These are phyloP conservation scores for Toxoplasma gondii DNA, from an alignment of 169 alveolate genomes.

Conservation along the genomic window DNA sequence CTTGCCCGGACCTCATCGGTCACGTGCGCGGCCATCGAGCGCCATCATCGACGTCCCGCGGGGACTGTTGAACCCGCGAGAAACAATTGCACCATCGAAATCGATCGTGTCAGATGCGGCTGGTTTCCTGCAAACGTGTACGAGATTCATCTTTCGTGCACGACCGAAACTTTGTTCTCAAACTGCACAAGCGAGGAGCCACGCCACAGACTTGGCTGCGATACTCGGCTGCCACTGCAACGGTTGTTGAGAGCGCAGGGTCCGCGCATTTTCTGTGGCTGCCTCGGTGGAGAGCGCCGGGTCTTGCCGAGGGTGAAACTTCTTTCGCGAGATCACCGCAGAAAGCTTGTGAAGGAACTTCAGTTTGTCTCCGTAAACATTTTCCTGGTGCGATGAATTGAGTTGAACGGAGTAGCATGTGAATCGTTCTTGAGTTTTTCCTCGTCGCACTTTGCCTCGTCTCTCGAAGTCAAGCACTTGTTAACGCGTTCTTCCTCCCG, in stretches of 20 bases:
- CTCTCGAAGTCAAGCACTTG: background rate
- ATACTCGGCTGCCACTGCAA: background rate
- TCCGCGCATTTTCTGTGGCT: background rate
- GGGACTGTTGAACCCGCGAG: background rate
- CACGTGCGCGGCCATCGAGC: background rate
- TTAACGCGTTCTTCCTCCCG: background rate
- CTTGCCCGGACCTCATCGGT: background rate
- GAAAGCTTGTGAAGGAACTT: background rate
- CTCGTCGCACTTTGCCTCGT: background rate
- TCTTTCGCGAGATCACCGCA: no score
- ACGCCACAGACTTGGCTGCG: background rate
- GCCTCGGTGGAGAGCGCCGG: background rate
- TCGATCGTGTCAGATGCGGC: background rate
- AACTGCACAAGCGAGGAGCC: background rate
- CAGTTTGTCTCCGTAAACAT: background rate
- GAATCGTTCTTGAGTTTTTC: background rate
- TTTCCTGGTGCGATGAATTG: background rate
- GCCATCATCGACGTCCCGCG: background rate
- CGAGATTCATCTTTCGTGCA: background rate
- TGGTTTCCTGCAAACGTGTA: background rate
- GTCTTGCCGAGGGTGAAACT: background rate
- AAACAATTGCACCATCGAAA: background rate
- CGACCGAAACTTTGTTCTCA: background rate
- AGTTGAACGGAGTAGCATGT: background rate
- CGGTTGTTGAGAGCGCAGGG: background rate